Base-by-base conservation (phyloP, 768 basidiomycete genomes). In the Russula lepida region DNA sequence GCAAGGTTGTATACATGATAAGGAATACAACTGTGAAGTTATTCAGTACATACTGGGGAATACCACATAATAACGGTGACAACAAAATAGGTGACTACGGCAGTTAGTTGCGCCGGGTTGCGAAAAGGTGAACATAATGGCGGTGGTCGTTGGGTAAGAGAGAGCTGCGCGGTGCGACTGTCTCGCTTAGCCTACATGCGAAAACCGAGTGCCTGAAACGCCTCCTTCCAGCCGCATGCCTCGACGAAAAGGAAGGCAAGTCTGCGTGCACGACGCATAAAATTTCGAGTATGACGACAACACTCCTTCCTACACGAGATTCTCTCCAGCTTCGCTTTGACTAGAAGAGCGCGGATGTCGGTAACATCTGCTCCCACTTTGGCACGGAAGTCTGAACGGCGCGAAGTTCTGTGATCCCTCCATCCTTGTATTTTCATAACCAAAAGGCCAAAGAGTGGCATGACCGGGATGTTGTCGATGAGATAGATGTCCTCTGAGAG, bases 371-470 rank as follows among this genome's bases (percentile, higher is more conserved):
- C 39, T 4, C 2, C 2, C 11, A 43, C 35, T 51, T 62, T 58
- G 32, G 48, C 56, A 32, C 25, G 48, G 49, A 52, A 58, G 41
- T 58, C 56, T 5, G 15, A 4, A 21, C 49, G 47, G 11, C 13
- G 4, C 12, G 56, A 62, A 8, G 37, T 43, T 6, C n/a, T 27
- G n/a, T 58, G 60, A 23, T 57, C 30, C 12, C 41, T 43, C 56
- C 28, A 58, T 4, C 61, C 61, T n/a, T 58, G 49, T 9, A 51
- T 25, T 50, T 57, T 62, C 50, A 62, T 51, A 5, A 53, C 41
- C 7, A 62, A 21, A 3, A 58, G 61, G 27, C 32, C 41, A 11
- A 57, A 62, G 30, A 62, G 30, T 3, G 55, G 56, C 43, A 57
- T 58, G 21, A 62, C 50, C 5, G 43, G 44, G 11, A 62, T 53